A percentile compares a stretch with the other conserved stretches of the same genome.
Evolutionary conservation across 805 yeast genomes (phyloP).

Genomic region (Sugiyamaella valdiviana): DNA sequence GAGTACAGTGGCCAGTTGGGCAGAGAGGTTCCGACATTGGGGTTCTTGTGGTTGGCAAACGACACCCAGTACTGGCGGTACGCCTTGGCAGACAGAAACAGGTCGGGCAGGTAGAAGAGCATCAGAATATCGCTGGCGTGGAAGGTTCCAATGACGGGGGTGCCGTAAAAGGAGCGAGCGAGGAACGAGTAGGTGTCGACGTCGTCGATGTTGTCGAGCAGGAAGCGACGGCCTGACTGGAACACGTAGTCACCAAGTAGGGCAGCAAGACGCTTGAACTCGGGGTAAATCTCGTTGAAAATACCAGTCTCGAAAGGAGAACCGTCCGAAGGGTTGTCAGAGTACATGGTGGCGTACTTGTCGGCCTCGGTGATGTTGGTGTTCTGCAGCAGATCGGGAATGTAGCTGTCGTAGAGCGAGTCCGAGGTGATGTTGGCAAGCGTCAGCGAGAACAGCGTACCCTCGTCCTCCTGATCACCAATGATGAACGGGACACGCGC

Average conservation of each 20-base stretch:
- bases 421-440: constrained; percentile 7
- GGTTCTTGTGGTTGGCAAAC: constrained; percentile 15
- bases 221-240: constrained; percentile 14
- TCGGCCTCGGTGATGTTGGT: background rate
- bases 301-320: constrained; percentile 14
- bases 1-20: constrained; percentile 12
- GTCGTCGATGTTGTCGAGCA: constrained; percentile 8
- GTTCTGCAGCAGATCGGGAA: constrained; percentile 2
- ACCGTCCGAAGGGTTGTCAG: constrained; percentile 12
- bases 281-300: constrained; percentile 8
- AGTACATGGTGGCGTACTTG: constrained; percentile 8
- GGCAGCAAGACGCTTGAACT: constrained; percentile 17
- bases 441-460: constrained; percentile 14
- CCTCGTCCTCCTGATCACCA: constrained; percentile 19
- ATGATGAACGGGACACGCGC: constrained; percentile 14
- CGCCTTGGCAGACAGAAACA: constrained; percentile 3
- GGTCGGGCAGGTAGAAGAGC: constrained; percentile 2
- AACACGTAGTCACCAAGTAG: constrained; percentile 15
- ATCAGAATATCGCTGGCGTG: constrained; percentile 11
- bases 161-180: constrained; percentile 1
- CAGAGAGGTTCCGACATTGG: constrained; percentile 8
- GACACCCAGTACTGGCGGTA: constrained; percentile 15
- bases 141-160: constrained; percentile 14
- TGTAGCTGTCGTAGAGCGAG: constrained; percentile 2
- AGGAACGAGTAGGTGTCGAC: constrained; percentile 10